Evolutionary conservation across 1,284 basidiomycete species (phyloP).

Genomic region (Phlebopus sp.): DNA sequence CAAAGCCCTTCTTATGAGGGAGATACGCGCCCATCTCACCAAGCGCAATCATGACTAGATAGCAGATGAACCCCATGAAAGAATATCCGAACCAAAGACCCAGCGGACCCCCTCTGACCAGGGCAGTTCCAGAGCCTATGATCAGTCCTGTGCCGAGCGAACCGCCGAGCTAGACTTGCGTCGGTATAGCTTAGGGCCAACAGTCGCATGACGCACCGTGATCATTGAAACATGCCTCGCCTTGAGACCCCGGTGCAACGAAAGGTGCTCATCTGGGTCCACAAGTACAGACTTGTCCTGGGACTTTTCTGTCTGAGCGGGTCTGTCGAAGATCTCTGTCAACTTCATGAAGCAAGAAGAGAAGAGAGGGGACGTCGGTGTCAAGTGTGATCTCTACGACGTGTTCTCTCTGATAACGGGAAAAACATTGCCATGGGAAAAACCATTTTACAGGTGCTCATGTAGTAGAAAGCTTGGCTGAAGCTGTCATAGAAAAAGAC

Average conservation of each 20-base stretch:
- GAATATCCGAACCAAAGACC: constrained; percentile 24
- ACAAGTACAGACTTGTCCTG: not conserved
- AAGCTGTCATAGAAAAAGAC: not conserved
- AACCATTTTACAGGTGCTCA: not conserved
- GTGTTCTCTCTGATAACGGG: constrained; percentile 3
- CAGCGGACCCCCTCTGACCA: constrained; percentile 25
- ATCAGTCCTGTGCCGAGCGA: constrained; percentile 13
- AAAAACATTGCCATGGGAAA: constrained; percentile 8
- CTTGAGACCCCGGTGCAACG: constrained; percentile 32
- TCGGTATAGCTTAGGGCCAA: constrained; percentile 7
- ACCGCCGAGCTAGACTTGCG: constrained; percentile 10
- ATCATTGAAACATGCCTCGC: constrained; percentile 36
- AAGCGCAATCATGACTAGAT: constrained; percentile 36
- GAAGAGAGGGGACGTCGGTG: not conserved
- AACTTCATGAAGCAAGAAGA: not conserved
- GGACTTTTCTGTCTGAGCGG: not conserved
- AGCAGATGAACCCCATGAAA: constrained; percentile 24
- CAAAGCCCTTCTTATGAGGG: constrained; percentile 41
- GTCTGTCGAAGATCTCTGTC: not conserved
- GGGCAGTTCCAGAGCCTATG: constrained; percentile 22
- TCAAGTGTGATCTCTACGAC: not conserved
- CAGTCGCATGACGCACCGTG: constrained; percentile 11
- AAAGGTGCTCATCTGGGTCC: constrained; percentile 3
- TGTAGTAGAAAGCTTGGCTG: not conserved
- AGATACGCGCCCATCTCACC: constrained; percentile 40